Evolutionary conservation across 2,329 filamentous ascomycete species (phyloP), one percentile per base, ranked within the genome.

Genomic region (Parastagonospora avenae): DNA sequence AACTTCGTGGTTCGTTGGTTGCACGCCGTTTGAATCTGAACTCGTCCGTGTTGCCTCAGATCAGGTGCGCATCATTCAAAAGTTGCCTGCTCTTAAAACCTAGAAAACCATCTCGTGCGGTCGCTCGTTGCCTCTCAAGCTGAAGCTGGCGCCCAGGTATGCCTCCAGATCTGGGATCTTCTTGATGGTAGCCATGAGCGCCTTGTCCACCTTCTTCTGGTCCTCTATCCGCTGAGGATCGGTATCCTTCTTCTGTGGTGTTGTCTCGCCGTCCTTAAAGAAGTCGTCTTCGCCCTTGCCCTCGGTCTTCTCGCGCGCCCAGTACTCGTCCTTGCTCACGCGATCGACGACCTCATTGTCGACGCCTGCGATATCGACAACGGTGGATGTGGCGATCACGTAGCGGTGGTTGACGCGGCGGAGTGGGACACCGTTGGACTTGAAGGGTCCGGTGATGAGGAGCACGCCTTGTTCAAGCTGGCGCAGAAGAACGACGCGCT

Each of bases 91-190:
- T 14, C 15, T 28, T 30, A 10, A 27, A 8, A 36, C 19, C 11
- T 62, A 99, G 85, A 93, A 99, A 80, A 91, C 90, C 94, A 99
- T 97, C 87, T 96, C 92, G 82, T 99, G 94, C 79, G 94, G 94
- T 86, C 92, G 91, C 86, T 99, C 93, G 77, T 93, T 92, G 84
- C 93, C 96, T 83, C 92, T 89, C 81, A 99, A 86, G 85, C 90
- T 95, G 89, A 99, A 99, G 77, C 89, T 91, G 79, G 89, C 90
- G 74, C 85, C 85, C 71, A 99, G 89, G 85, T 99, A 99, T 80
- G 87, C 89, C 78, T 88, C 83, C 70, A 99, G 89, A 80, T 92
- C 83, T 67, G 91, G 88, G 77, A 94, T 91, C 87, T 97, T 96
- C 89, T 97, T 97, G 85, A 99, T 94, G 78, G 83, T 89, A 79